Evolutionary conservation across 1,284 basidiomycete genomes (phyloP).

Genomic region (Boletellus dicymbophilus): DNA sequence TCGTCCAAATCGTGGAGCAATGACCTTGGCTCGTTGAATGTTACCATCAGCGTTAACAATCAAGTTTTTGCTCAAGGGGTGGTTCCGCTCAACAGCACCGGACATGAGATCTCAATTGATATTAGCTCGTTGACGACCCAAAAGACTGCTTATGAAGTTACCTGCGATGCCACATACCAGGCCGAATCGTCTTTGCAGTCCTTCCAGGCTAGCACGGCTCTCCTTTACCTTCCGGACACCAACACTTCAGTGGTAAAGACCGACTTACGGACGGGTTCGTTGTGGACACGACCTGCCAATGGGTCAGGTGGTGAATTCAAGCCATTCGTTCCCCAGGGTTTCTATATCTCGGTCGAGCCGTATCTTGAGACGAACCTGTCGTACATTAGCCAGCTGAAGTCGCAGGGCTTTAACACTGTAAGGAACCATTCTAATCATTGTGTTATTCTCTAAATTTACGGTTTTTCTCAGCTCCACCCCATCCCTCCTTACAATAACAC

Average conservation of each 20-base stretch:
- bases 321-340: slow-evolving; percentile 33
- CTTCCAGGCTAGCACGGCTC: slow-evolving; percentile 21
- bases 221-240: slow-evolving; percentile 33
- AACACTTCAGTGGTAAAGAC: slow-evolving; percentile 35
- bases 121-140: slow-evolving; percentile 18
- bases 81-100: slow-evolving; percentile 54
- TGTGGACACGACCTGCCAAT: slow-evolving; percentile 24
- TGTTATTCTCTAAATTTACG: background rate
- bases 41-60: slow-evolving; percentile 46
- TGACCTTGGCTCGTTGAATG: slow-evolving; percentile 28
- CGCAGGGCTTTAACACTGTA: slow-evolving; percentile 33
- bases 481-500: slow-evolving; percentile 31
- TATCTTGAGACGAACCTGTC: slow-evolving; percentile 24
- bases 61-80: slow-evolving; percentile 39
- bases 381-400: slow-evolving; percentile 18
- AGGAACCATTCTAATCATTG: background rate
- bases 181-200: slow-evolving; percentile 1
- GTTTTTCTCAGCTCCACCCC: slow-evolving; percentile 24
- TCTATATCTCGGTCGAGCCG: slow-evolving; percentile 26
- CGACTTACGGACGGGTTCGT: slow-evolving; percentile 29
- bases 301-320: slow-evolving; percentile 16
- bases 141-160: slow-evolving; percentile 20
- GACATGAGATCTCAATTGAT: slow-evolving; percentile 22
- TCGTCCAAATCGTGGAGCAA: background rate
- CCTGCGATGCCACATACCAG: slow-evolving; percentile 25